Evolutionary conservation across 805 yeast species (phyloP), one percentile per base, ranked within the genome.

Genomic region (Middelhovenomyces tepae): DNA sequence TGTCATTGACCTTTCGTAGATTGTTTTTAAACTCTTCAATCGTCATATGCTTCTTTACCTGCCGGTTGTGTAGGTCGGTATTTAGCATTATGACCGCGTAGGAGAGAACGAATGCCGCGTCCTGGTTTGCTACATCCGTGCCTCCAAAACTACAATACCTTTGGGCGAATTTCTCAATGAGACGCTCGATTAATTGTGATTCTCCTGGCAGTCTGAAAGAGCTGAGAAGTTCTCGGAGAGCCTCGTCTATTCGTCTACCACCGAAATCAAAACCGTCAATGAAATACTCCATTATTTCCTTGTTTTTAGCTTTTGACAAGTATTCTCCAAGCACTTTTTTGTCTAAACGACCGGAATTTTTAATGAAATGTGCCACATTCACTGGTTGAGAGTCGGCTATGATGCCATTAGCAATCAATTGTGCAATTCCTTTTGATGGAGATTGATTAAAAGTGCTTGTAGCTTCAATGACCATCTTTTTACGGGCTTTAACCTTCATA

Each of bases 121-220:
- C 97, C 13, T 77, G 66, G 48, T 78, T 83, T 2, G 94, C 89
- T 22, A 73, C 68, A 10, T 51, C 54, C 23, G 44, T 44, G 11
- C 52, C 47, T 15, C 61, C 60, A 37, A 80, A 75, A 13, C 63
- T 64, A 9, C 83, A 81, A 57, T 84, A 91, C 38, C 82, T 73
- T 26, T 75, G 77, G 2, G 94, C 86, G 57, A 91, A 91, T 4
- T 74, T 65, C 48, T 89, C 96, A 18, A 91, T 79, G 10, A 89
- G 73, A 48, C 95, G 70, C 55, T 91, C 98, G 53, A 91, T 91
- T 55, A 85, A 95, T 51, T 86, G 97, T 0, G 96, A 81, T 59
- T 91, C 99, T 39, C 99, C 99, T 1, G 97, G 97, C 31, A 91
- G 66, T 54, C 98, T 72, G 52, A 91, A 89, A 14, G 81, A 72